Evolutionary conservation across 306 rosid genomes (phyloP).

Genomic region (Biancaea sappan): DNA sequence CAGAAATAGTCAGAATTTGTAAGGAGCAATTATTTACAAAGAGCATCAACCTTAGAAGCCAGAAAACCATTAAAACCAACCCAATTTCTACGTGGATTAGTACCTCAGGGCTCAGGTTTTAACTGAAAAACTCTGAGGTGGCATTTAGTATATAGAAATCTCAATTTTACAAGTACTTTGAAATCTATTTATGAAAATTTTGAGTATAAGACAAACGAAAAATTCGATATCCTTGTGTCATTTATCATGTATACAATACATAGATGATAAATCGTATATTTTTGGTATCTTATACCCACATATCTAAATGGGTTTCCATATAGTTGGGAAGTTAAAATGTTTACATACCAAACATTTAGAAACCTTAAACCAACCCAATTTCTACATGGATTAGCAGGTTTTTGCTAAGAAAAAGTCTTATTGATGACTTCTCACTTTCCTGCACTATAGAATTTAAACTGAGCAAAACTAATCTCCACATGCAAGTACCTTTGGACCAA

Average conservation of each 20-base stretch:
- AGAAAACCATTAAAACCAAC: background rate
- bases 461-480: slow-evolving; percentile 26
- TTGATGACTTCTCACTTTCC: background rate
- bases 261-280: too few relatives aligned
- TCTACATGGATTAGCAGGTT: background rate
- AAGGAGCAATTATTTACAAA: background rate
- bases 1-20: too few relatives aligned
- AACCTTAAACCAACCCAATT: background rate
- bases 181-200: background rate
- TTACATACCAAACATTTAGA: background rate
- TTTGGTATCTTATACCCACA: too few relatives aligned
- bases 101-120: background rate
- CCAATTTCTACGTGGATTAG: background rate
- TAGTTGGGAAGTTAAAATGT: background rate
- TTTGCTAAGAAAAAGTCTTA: background rate
- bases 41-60: background rate
- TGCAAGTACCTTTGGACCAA: slow-evolving; percentile 60
- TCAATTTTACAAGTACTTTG: background rate
- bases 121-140: background rate
- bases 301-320: background rate
- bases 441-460: slow-evolving; percentile 2
- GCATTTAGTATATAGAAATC: background rate
- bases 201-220: background rate
- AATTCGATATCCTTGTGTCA: background rate
- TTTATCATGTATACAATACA: too few relatives aligned